Percentiles rank a stretch among this genome's conserved stretches.
Conservation (phyloP, 352 stramenopile species). For the Globisporangium apiculatum region DNA sequence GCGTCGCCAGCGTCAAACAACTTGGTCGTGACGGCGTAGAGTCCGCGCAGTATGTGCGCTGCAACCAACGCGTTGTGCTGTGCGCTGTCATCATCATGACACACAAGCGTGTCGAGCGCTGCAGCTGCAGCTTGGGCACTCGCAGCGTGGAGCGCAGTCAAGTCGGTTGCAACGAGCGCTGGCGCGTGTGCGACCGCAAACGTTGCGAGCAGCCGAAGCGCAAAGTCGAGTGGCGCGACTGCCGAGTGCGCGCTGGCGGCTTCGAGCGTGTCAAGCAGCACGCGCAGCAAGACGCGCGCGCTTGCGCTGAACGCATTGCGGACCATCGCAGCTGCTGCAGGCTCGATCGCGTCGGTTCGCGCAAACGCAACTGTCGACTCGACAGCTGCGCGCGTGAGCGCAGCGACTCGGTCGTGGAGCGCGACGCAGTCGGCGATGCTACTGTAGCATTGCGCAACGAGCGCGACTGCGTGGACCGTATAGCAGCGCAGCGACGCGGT, state of each 20-base stretch:
- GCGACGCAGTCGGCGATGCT: constrained; percentile 9
- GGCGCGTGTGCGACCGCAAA: constrained; percentile 30
- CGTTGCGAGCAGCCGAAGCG: constrained; percentile 31
- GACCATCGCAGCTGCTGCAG: not conserved
- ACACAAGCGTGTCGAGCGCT: constrained; percentile 13
- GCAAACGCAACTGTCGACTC: constrained; percentile 36
- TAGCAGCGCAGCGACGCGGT: constrained; percentile 26
- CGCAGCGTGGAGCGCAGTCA: constrained; percentile 32
- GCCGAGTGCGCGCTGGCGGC: constrained; percentile 14
- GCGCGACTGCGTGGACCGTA: constrained; percentile 26
- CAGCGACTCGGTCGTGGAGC: constrained; percentile 24
- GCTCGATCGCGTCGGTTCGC: constrained; percentile 16
- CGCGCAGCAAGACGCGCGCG: constrained; percentile 28
- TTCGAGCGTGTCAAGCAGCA: constrained; percentile 32
- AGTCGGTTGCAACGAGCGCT: constrained; percentile 18
- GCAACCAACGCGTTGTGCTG: constrained; percentile 16
- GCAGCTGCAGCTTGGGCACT: constrained; percentile 14
- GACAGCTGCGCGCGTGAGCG: constrained; percentile 31
- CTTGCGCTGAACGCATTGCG: constrained; percentile 17
- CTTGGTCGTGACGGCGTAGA: constrained; percentile 28
- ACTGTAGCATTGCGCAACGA: constrained; percentile 30
- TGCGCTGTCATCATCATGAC: constrained; percentile 8
- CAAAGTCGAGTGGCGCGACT: constrained; percentile 19
- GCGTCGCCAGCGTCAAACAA: constrained; percentile 35
- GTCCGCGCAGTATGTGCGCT: constrained; percentile 27